Percentiles rank a stretch among this genome's conserved stretches.
These are phyloP conservation scores for Pseudopithomyces maydicus DNA, from an alignment of 2,329 filamentous ascomycete species.

Conservation along the genomic window DNA sequence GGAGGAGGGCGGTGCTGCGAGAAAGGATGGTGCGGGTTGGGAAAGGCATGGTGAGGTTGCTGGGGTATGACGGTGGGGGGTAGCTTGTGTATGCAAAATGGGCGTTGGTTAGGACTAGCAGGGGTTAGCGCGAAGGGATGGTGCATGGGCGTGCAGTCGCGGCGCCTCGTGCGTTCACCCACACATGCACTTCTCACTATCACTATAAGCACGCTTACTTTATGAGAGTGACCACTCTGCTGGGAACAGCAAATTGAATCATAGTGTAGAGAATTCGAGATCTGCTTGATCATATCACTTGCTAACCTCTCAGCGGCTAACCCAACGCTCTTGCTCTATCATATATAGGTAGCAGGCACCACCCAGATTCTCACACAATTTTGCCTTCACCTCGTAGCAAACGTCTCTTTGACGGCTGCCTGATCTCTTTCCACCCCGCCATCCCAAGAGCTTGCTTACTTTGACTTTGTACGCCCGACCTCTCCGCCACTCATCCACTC, in stretches of 20 bases:
- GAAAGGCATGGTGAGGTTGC: constrained; percentile 36
- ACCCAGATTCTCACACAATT: not conserved
- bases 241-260: not conserved
- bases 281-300: constrained; percentile 1
- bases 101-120: constrained; percentile 26
- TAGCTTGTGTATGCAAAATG: constrained; percentile 23
- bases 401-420: not conserved
- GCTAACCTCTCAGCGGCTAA: constrained; percentile 6
- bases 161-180: no score
- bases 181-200: not conserved
- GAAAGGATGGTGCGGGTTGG: constrained; percentile 20
- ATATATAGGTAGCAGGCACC: constrained; percentile 3
- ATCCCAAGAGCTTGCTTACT: not conserved
- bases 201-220: not conserved
- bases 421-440: not conserved
- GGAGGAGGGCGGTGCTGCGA: constrained; percentile 16
- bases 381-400: not conserved
- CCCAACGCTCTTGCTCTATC: not conserved
- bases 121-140: constrained; percentile 12
- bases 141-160: not conserved
- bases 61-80: constrained; percentile 32
- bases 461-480: not conserved
- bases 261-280: no score
- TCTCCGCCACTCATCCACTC: not conserved
- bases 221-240: not conserved